phyloP scores from a whole-genome alignment of 352 stramenopile genomes.

The Aphanomyces stellatus region DNA sequence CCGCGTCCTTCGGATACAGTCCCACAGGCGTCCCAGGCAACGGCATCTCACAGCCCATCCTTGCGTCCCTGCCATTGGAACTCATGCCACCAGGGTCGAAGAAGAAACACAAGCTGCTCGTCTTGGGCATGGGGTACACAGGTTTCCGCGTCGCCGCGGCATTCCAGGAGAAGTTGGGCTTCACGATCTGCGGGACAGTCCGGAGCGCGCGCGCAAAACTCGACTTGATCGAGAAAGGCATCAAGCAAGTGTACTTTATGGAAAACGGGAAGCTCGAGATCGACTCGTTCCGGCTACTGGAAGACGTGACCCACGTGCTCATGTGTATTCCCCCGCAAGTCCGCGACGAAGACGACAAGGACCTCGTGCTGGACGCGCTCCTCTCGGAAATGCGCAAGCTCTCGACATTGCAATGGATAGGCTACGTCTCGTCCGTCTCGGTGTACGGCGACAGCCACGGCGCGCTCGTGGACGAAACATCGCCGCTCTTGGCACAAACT shows the following conservation, averaged over 20 bases:
- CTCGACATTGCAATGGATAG: slow-evolving; percentile 68
- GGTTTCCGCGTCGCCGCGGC: slow-evolving; percentile 56
- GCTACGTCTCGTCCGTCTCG: slow-evolving; percentile 88
- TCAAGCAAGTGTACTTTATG: slow-evolving; percentile 72
- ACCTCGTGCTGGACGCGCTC: slow-evolving; percentile 55
- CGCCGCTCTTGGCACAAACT: slow-evolving; percentile 56
- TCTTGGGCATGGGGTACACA: slow-evolving; percentile 86
- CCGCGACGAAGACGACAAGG: slow-evolving; percentile 23
- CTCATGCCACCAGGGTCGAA: neutral
- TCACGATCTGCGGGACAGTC: slow-evolving; percentile 59
- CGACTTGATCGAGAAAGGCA: neutral
- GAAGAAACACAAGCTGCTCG: slow-evolving; percentile 56
- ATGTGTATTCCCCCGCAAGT: slow-evolving; percentile 46
- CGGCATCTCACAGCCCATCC: neutral
- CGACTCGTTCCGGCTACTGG: slow-evolving; percentile 35
- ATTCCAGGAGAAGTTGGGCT: slow-evolving; percentile 50
- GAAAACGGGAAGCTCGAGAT: slow-evolving; percentile 49
- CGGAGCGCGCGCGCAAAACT: slow-evolving; percentile 26
- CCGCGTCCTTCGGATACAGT: slow-evolving; percentile 1
- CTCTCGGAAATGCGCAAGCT: slow-evolving; percentile 24
- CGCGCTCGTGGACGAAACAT: slow-evolving; percentile 70
- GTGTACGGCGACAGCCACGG: slow-evolving; percentile 89
- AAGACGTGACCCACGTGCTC: slow-evolving; percentile 62
- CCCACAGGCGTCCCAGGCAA: neutral
- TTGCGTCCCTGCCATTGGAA: neutral